Conservation (phyloP, 352 stramenopile species). For the Phytophthora megakarya region DNA sequence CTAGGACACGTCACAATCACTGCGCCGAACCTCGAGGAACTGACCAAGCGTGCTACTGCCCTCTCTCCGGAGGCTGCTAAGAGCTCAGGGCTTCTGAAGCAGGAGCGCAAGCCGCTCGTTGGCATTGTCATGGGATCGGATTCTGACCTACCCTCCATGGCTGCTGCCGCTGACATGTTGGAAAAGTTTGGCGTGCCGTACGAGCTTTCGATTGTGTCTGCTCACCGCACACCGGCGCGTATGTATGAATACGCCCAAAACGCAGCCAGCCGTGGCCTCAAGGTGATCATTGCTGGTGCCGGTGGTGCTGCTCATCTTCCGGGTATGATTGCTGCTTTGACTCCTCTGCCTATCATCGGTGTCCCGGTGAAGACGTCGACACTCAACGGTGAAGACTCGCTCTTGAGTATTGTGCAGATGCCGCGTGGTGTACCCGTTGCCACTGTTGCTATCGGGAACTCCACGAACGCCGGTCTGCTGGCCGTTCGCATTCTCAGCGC, state of each 20-base stretch:
- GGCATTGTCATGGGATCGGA: slow-evolving; percentile 94
- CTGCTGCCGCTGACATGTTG: slow-evolving; percentile 94
- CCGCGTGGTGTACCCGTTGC: slow-evolving; percentile 97
- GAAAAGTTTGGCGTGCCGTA: slow-evolving; percentile 96
- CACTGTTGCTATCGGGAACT: slow-evolving; percentile 98
- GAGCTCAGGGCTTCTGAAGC: slow-evolving; percentile 45
- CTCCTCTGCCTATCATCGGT: slow-evolving; percentile 92
- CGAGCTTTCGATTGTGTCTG: slow-evolving; percentile 98
- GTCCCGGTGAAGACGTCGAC: slow-evolving; percentile 98
- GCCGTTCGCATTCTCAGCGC: slow-evolving; percentile 95
- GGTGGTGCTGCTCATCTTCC: slow-evolving; percentile 97
- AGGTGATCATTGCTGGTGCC: slow-evolving; percentile 95
- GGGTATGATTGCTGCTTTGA: slow-evolving; percentile 92
- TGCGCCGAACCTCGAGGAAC: slow-evolving; percentile 81
- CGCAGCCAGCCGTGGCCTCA: slow-evolving; percentile 88
- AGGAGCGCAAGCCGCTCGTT: slow-evolving; percentile 49
- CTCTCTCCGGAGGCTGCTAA: slow-evolving; percentile 51
- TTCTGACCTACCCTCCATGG: slow-evolving; percentile 97
- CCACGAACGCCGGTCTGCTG: slow-evolving; percentile 97
- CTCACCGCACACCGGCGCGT: slow-evolving; percentile 96
- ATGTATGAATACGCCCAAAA: slow-evolving; percentile 96
- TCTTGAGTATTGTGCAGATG: slow-evolving; percentile 99
- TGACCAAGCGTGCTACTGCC: slow-evolving; percentile 70
- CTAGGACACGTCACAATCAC: slow-evolving; percentile 98
- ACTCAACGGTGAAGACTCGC: slow-evolving; percentile 96